phyloP scores from a whole-genome alignment of 1,284 basidiomycete genomes.

The Boletus smithii region DNA sequence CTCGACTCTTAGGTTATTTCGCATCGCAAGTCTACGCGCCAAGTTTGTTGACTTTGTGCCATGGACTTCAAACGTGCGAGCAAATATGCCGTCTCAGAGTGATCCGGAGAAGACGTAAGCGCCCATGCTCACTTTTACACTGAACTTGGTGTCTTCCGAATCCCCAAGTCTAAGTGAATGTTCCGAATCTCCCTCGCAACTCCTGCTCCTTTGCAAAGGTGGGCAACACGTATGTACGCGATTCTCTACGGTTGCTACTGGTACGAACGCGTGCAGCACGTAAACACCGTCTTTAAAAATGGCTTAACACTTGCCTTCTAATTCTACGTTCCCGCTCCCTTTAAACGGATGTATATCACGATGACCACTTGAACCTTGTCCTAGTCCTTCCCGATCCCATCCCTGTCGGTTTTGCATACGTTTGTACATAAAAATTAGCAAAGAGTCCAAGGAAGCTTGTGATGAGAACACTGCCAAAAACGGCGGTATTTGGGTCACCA shows the following conservation, averaged over 20 bases:
- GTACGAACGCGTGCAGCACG: not conserved
- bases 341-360: not conserved
- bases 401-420: conserved; percentile 52
- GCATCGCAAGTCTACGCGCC: no score
- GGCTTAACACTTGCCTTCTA: not conserved
- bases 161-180: no score
- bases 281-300: not conserved
- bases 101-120: no score
- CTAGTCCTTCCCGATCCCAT: conserved; percentile 3
- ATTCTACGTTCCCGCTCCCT: not conserved
- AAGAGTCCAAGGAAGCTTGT: conserved; percentile 87
- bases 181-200: not conserved
- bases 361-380: not conserved
- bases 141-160: no score
- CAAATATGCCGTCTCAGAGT: no score
- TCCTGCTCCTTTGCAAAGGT: not conserved
- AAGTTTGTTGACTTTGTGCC: no score
- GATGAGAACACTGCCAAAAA: conserved; percentile 83
- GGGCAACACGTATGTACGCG: not conserved
- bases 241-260: no score
- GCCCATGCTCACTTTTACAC: no score
- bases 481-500: conserved; percentile 80
- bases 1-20: no score
- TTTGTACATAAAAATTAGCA: conserved; percentile 84
- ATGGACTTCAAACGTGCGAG: no score